Evolutionary conservation across 176 grass and related monocot genomes (phyloP).

Genomic region (Carex parvula): DNA sequence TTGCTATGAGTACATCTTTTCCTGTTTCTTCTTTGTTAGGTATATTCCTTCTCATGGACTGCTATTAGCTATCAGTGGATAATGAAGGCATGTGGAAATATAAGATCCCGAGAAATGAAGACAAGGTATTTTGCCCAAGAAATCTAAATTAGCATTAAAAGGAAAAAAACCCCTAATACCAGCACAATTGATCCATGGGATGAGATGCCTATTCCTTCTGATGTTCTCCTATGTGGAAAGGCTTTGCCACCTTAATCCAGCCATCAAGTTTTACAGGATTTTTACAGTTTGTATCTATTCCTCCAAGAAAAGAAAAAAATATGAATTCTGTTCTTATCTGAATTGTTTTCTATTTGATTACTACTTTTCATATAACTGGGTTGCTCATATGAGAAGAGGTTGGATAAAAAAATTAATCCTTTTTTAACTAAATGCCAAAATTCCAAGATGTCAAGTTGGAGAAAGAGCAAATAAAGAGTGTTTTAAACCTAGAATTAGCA

Average conservation of each 20-base stretch:
- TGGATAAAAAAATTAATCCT: neutral
- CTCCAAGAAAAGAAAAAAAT: neutral
- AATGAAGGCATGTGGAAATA: too few relatives aligned
- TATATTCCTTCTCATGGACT: too few relatives aligned
- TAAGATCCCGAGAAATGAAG: too few relatives aligned
- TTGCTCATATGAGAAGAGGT: neutral
- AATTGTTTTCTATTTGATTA: neutral
- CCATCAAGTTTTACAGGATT: neutral
- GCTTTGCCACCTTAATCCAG: neutral
- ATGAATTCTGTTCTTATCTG: neutral
- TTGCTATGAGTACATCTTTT: neutral
- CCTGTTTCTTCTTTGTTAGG: too few relatives aligned
- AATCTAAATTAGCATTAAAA: too few relatives aligned
- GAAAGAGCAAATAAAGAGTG: neutral
- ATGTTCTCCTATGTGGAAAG: neutral
- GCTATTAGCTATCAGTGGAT: too few relatives aligned
- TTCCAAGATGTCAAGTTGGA: neutral
- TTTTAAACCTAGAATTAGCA: neutral
- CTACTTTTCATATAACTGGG: neutral
- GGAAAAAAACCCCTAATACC: too few relatives aligned
- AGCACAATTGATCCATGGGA: too few relatives aligned
- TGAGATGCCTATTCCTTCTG: too few relatives aligned
- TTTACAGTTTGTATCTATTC: neutral
- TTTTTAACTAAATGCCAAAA: neutral
- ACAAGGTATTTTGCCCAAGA: too few relatives aligned